A percentile compares a stretch with the other conserved stretches of the same genome.
Conservation (phyloP, 176 grass and related monocot species). For the Typha latifolia region DNA sequence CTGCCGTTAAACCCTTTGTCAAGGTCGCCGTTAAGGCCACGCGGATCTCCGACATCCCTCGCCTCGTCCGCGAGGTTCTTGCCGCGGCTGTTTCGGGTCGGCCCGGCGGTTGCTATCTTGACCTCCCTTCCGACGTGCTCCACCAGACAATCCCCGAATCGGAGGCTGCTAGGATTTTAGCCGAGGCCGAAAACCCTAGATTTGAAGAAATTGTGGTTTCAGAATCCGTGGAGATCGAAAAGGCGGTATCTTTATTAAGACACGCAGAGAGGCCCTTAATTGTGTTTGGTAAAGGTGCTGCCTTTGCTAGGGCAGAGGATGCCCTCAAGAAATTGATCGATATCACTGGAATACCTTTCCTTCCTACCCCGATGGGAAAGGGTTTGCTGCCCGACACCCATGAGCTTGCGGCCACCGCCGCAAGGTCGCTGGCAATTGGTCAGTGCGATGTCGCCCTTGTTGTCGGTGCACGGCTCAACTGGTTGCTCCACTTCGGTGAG, state of each 20-base stretch:
- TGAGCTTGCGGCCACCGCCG: conserved; percentile 69
- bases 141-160: conserved; percentile 71
- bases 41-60: conserved; percentile 56
- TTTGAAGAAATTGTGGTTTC: conserved; percentile 11
- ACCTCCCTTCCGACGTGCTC: conserved; percentile 83
- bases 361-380: conserved; percentile 94
- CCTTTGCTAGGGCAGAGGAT: conserved; percentile 58
- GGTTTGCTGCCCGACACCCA: conserved; percentile 71
- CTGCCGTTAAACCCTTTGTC: conserved; percentile 62
- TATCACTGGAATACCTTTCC: conserved; percentile 71
- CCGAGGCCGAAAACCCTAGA: conserved; percentile 16
- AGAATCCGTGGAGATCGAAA: conserved; percentile 23
- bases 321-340: conserved; percentile 66
- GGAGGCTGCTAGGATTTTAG: conserved; percentile 40
- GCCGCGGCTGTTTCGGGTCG: conserved; percentile 37
- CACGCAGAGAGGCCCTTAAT: conserved; percentile 61
- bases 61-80: conserved; percentile 57
- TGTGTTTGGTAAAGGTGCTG: conserved; percentile 81
- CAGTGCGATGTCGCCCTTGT: conserved; percentile 74
- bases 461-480: conserved; percentile 74
- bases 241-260: conserved; percentile 48
- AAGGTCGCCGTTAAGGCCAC: conserved; percentile 76
- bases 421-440: conserved; percentile 64
- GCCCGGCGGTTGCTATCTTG: conserved; percentile 81
- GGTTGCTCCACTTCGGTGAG: conserved; percentile 87